Evolutionary conservation across 2,329 filamentous ascomycete species (phyloP).

Genomic region (Hypoxylon sp.): DNA sequence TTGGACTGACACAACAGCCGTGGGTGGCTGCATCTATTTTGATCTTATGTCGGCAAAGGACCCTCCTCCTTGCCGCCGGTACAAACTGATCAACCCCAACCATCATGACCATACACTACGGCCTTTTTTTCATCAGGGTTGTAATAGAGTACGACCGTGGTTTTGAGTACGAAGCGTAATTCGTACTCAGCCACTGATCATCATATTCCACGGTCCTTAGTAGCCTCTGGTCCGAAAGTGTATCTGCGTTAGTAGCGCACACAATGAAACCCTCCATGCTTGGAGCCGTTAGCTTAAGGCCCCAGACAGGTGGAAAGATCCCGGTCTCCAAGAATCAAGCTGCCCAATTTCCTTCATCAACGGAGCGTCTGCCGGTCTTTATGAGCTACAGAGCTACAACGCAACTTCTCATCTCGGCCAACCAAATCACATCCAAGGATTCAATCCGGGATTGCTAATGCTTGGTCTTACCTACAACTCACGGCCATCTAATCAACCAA

Average conservation of each 20-base stretch:
- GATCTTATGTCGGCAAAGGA: slow-evolving; percentile 20
- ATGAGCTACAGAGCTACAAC: slow-evolving; percentile 41
- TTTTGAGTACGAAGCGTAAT: slow-evolving; percentile 24
- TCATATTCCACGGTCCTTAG: slow-evolving; percentile 36
- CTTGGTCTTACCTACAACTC: slow-evolving; percentile 39
- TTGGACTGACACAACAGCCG: slow-evolving; percentile 18
- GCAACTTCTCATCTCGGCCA: slow-evolving; percentile 37
- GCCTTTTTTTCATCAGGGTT: slow-evolving; percentile 25
- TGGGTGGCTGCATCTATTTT: slow-evolving; percentile 39
- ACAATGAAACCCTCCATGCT: slow-evolving; percentile 50
- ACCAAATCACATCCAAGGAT: slow-evolving; percentile 37
- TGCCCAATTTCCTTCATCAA: slow-evolving; percentile 41
- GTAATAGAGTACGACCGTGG: slow-evolving; percentile 28
- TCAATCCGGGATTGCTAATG: slow-evolving; percentile 40
- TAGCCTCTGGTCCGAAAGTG: slow-evolving; percentile 42
- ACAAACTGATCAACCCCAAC: slow-evolving; percentile 26
- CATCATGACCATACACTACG: slow-evolving; percentile 22
- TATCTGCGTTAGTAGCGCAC: slow-evolving; percentile 31
- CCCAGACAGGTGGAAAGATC: slow-evolving; percentile 40
- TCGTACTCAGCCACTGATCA: slow-evolving; percentile 44
- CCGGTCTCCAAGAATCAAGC: slow-evolving; percentile 38
- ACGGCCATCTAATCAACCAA: slow-evolving; percentile 38
- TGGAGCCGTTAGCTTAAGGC: slow-evolving; percentile 44
- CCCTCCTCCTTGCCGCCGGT: slow-evolving; percentile 33
- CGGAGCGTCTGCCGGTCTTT: slow-evolving; percentile 40